These are phyloP conservation scores for Calonectria ilicicola DNA, from an alignment of 2,329 filamentous ascomycete genomes.

Conservation along the genomic window DNA sequence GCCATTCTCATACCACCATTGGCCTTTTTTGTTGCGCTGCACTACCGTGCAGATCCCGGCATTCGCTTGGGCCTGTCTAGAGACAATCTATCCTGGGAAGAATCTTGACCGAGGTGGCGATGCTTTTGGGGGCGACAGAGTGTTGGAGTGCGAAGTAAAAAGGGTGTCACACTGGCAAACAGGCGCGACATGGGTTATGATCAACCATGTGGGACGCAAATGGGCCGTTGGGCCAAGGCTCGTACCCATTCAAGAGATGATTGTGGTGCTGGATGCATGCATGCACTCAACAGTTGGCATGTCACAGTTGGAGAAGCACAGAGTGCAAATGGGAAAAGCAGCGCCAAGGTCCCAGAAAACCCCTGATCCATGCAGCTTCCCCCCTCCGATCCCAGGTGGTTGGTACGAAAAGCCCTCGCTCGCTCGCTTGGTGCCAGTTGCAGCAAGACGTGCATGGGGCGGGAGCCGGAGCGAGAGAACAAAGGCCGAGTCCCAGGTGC, in stretches of 20 bases:
- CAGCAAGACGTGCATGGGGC: background rate
- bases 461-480: conserved; percentile 6
- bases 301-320: conserved; percentile 16
- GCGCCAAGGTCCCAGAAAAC: background rate
- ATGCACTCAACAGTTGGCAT: conserved; percentile 44
- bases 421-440: conserved; percentile 11
- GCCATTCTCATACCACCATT: conserved; percentile 23
- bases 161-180: conserved; percentile 3
- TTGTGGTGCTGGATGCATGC: conserved; percentile 32
- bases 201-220: conserved; percentile 17
- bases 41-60: background rate
- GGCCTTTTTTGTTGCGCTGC: background rate
- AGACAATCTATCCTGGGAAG: background rate
- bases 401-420: conserved; percentile 4
- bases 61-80: background rate
- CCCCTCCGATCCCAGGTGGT: conserved; percentile 4
- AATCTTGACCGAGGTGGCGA: conserved; percentile 10
- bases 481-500: background rate
- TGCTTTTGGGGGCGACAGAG: background rate
- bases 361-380: conserved; percentile 11
- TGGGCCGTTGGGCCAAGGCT: conserved; percentile 10
- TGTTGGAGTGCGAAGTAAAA: background rate
- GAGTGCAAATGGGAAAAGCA: conserved; percentile 3
- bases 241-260: conserved; percentile 25
- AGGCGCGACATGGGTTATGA: background rate